Evolutionary conservation across 306 rosid species (phyloP), one percentile per base, ranked within the genome.

Genomic region (Astragalus glycyphyllos): DNA sequence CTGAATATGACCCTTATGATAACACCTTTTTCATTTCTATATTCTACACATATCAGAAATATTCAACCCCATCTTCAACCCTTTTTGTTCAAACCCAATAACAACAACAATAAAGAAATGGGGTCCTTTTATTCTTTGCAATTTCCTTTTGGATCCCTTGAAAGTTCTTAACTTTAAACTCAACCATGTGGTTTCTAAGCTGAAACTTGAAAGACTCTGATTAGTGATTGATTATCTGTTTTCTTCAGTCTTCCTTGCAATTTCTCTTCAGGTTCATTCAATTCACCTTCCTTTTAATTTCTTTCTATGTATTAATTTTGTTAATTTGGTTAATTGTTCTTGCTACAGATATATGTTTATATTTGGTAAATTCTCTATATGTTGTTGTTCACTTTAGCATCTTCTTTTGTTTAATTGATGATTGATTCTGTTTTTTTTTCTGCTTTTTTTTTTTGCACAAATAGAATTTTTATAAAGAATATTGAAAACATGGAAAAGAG

Each of bases 401-500:
- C 15, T 76, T 57, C 31, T 65, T 6, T 58, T 65, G 20, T n/a
- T 4, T 58, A 42, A 44, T 57, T 57, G 80, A 31, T 65, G 47
- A 49, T 1, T 72, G 58, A 20, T 67, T 68, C 35, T 49, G 56
- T 59, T 63, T 53, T 68, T 46, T 71, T 26, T 4, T 5, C n/a
- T n/a, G n/a, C n/a, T n/a, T n/a, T n/a, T n/a, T n/a, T 29, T 71
- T 26, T 4, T 5, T 60, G 55, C 15, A 46, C 60, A 77, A 35
- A 16, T 44, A 7, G 53, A 16, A 71, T 68, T 70, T 64, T 47
- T 16, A 50, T 35, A 3, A 55, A 56, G 58, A 32, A 68, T 17
- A 78, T 74, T 90, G 59, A 74, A 55, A 44, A 65, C 26, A 58
- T 58, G 73, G 89, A 79, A 65, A 48, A 62, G n/a, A 77, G 61